These are phyloP conservation scores for Auricularia sp. DNA, from an alignment of 768 basidiomycete genomes.

Conservation along the genomic window DNA sequence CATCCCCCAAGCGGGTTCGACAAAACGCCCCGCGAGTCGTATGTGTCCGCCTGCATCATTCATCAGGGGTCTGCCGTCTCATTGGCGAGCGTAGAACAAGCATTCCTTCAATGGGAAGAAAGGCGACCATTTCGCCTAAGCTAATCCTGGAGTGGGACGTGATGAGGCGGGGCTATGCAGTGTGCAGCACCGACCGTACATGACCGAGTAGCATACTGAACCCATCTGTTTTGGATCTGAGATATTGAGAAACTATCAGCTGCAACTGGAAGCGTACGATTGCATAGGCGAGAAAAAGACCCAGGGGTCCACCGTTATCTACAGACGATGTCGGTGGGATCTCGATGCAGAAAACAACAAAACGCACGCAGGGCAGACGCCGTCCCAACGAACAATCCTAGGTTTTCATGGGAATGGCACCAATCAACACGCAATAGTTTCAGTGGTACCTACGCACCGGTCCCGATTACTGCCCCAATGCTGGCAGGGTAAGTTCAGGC, in stretches of 20 bases:
- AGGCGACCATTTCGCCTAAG: conserved; percentile 63
- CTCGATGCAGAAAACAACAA: not conserved
- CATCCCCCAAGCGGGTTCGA: conserved; percentile 60
- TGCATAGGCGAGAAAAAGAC: conserved; percentile 62
- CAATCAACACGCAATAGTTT: no score
- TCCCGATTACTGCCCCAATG: no score
- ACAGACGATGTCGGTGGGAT: not conserved
- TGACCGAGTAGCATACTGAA: conserved; percentile 59
- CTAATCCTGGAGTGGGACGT: conserved; percentile 40
- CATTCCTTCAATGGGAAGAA: conserved; percentile 44
- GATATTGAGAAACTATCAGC: not conserved
- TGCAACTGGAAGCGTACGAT: conserved; percentile 11
- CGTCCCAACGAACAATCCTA: conserved; percentile 25
- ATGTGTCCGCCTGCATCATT: conserved; percentile 57
- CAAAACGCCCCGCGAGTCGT: conserved; percentile 70
- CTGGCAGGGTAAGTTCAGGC: no score
- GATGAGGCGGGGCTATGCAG: conserved; percentile 4
- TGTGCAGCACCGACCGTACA: conserved; percentile 23
- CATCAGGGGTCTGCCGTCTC: not conserved
- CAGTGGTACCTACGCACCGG: no score
- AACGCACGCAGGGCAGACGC: not conserved
- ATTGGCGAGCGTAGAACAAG: not conserved
- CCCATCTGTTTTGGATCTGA: conserved; percentile 32
- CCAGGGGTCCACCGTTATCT: conserved; percentile 55
- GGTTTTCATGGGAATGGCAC: conserved; percentile 29